Percentiles rank a stretch among this genome's conserved stretches.
Conservation (phyloP, 306 rosid genomes). For the barrel medic (Medicago truncatula) region DNA sequence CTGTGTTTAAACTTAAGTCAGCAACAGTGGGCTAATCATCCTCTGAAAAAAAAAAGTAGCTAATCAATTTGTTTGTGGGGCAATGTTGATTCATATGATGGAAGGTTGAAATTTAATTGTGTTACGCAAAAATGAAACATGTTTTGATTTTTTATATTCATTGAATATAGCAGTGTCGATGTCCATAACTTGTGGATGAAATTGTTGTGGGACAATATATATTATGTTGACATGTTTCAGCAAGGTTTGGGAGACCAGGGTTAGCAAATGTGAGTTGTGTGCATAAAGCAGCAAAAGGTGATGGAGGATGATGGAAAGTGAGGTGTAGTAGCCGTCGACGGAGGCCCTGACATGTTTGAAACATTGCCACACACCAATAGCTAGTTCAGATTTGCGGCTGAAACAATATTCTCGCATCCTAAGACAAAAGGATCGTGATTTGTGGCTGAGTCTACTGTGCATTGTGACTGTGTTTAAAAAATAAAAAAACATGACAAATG, state of each 20-base stretch:
- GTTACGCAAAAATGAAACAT: background rate
- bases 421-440: no score
- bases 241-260: background rate
- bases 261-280: background rate
- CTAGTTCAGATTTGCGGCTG: no score
- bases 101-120: background rate
- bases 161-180: background rate
- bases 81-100: background rate
- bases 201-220: background rate
- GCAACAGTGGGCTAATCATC: background rate
- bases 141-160: background rate
- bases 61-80: background rate
- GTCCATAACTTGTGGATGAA: background rate
- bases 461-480: no score
- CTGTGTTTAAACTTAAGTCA: background rate
- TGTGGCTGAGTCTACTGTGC: no score
- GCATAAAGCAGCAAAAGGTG: background rate
- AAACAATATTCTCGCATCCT: no score
- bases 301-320: background rate
- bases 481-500: no score
- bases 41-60: no score
- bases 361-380: no score
- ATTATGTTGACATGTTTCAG: background rate
- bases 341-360: no score
- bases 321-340: background rate